Evolutionary conservation across 805 yeast genomes (phyloP), one percentile per base, ranked within the genome.

Genomic region (Yamadazyma tumulicola): DNA sequence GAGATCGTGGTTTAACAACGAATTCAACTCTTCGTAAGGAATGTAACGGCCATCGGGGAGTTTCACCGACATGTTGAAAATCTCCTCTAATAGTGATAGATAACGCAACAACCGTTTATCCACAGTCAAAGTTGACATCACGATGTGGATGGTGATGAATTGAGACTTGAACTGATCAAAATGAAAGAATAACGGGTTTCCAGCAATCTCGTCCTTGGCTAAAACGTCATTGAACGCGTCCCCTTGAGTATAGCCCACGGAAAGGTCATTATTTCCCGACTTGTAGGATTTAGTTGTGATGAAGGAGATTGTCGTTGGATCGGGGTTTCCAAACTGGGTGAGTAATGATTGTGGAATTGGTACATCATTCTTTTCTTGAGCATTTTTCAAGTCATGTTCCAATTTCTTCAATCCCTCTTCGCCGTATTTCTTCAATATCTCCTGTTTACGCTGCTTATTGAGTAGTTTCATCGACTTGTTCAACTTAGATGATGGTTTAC

Each of bases 151-250:
- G 10, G 83, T 77, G 22, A 85, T 75, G 53, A 91, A 93, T 49
- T 84, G 80, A 1, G 96, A 85, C 35, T 79, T 74, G 51, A 76
- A 81, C 43, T 81, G 76, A 57, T 93, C 97, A 47, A 84, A 72
- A 52, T 87, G 93, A 33, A 89, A 54, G 42, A 77, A 79, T 24
- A 89, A 56, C 4, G 89, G 87, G 42, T 82, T 69, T 32, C 71
- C 64, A 8, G 26, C 32, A 19, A 81, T 79, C 3, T 48, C 35
- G 35, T 62, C 67, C 3, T 42, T 30, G n/a, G 38, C 26, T 3
- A 52, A 26, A 2, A 27, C 15, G 14, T 38, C 25, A 23, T 46
- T 45, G 19, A 63, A 45, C 1, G 37, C 35, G 21, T 57, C 55
- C 13, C 52, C 48, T 13, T 50, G 38, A 9, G 34, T 29, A 12